Evolutionary conservation across 202 grass and related monocot species (phyloP), one percentile per base, ranked within the genome.

Genomic region (Setaria viridis): DNA sequence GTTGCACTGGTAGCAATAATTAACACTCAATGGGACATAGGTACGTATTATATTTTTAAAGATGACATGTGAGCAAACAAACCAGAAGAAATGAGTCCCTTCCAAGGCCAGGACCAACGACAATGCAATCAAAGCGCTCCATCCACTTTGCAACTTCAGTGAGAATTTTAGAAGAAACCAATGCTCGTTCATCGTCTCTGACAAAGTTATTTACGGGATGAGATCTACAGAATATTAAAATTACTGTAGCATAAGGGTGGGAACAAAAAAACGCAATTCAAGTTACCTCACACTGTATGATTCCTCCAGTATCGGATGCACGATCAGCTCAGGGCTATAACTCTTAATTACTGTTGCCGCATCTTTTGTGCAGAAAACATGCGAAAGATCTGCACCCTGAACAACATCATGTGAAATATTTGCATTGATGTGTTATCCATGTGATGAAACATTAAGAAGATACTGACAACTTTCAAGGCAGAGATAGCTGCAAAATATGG

Each of bases 361-460:
- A 92, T 99, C 96, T 89, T 92, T 94, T 11, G 93, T 95, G 86
- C 96, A 99, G 70, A 99, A 98, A 84, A 99, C 91, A 87, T 99
- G 96, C 9, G 96, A 99, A 45, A 99, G 55, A 75, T 99, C 96
- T 87, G 96, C 93, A 89, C 96, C 93, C 96, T 98, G 79, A 78
- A 85, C 54, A 62, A 85, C 4, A 85, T 50, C 41, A 73, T 57
- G 74, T 90, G 19, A 75, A 67, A 75, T 10, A 85, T 73, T 67
- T 67, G 69, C 12, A 79, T 63, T 50, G n/a, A 68, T 48, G 33
- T 72, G 21, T 69, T 30, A 35, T 53, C 62, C n/a, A 35, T 20
- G 12, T 33, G 9, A 51, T 66, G 57, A 17, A 78, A 66, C 78
- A 34, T 70, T 80, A 56, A 53, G 72, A 76, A 48, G 83, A 69